phyloP scores from a whole-genome alignment of 805 yeast genomes.

The Kuraishia cidri region DNA sequence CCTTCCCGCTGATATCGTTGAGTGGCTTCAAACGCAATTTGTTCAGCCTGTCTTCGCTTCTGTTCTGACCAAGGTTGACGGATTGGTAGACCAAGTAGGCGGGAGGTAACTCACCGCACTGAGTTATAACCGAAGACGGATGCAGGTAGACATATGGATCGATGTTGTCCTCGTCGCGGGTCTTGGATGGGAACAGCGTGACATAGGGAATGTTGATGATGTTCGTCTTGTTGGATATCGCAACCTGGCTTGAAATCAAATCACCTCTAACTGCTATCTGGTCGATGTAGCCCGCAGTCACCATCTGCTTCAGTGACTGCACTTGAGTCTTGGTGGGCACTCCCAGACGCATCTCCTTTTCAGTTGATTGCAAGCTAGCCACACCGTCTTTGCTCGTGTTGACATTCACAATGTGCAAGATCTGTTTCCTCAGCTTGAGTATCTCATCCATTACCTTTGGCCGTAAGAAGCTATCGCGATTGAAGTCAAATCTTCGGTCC shows the following conservation, averaged over 20 bases:
- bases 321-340: slow-evolving; percentile 67
- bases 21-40: slow-evolving; percentile 64
- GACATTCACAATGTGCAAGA: slow-evolving; percentile 63
- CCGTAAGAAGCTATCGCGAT: slow-evolving; percentile 58
- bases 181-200: slow-evolving; percentile 37
- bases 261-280: slow-evolving; percentile 86
- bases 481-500: slow-evolving; percentile 34
- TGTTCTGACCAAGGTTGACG: slow-evolving; percentile 46
- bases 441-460: slow-evolving; percentile 83
- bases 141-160: slow-evolving; percentile 70
- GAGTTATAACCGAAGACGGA: slow-evolving; percentile 59
- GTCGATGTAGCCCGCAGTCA: slow-evolving; percentile 88
- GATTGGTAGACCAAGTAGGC: slow-evolving; percentile 67
- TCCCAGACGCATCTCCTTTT: slow-evolving; percentile 40
- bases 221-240: slow-evolving; percentile 45
- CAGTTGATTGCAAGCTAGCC: slow-evolving; percentile 32
- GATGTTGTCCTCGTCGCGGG: slow-evolving; percentile 23
- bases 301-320: slow-evolving; percentile 79
- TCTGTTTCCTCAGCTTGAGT: slow-evolving; percentile 68
- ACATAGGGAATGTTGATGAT: slow-evolving; percentile 58
- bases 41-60: slow-evolving; percentile 26
- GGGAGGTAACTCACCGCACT: slow-evolving; percentile 66
- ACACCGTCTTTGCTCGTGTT: slow-evolving; percentile 53
- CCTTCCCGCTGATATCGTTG: slow-evolving; percentile 67
- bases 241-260: slow-evolving; percentile 51